Evolutionary conservation across 441 rosid genomes (phyloP).

Genomic region (Geranium incanum): DNA sequence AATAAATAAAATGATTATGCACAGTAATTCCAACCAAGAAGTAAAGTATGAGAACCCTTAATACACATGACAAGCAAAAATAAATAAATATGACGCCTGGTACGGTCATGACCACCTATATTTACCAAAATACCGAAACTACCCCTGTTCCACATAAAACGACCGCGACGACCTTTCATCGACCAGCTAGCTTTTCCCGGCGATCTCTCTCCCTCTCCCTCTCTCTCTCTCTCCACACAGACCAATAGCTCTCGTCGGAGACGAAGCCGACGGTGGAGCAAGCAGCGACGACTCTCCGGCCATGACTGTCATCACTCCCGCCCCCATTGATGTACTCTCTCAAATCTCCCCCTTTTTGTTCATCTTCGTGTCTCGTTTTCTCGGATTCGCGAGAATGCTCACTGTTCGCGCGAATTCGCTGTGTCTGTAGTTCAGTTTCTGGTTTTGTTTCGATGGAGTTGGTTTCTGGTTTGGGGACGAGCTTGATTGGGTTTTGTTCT

Average conservation of each 20-base stretch:
- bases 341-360: slow-evolving; percentile 6
- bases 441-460: background rate
- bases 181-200: slow-evolving; percentile 3
- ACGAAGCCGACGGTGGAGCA: background rate
- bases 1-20: too few relatives aligned
- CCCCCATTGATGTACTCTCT: slow-evolving; percentile 65
- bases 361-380: background rate
- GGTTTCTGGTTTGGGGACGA: background rate
- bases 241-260: slow-evolving; percentile 5
- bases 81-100: background rate
- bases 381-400: background rate
- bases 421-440: background rate
- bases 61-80: background rate
- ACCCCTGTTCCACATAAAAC: background rate
- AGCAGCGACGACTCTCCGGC: slow-evolving; percentile 8
- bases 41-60: too few relatives aligned
- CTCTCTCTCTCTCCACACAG: background rate
- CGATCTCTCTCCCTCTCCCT: slow-evolving; percentile 8
- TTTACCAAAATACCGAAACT: background rate
- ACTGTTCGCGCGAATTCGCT: background rate
- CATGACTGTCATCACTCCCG: slow-evolving; percentile 86
- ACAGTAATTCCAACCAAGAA: too few relatives aligned
- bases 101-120: background rate
- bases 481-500: background rate
- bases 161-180: slow-evolving; percentile 1